Conservation (phyloP, 2,329 filamentous ascomycete species). For the Diaporthe batatas region DNA sequence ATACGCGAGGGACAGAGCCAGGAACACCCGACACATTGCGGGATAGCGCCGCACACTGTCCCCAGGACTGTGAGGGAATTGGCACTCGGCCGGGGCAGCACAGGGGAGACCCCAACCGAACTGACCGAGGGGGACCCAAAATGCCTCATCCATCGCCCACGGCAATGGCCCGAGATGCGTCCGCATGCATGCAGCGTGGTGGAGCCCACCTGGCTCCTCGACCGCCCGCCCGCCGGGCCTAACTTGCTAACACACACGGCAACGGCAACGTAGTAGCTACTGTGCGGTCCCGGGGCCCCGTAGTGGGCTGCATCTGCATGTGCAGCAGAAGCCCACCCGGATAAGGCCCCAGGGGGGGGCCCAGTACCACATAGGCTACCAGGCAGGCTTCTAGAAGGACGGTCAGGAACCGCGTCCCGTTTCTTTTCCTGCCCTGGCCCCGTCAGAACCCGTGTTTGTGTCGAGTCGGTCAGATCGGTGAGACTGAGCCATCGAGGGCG, state of each 20-base stretch:
- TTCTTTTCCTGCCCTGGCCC: background rate
- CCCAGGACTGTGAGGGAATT: conserved; percentile 35
- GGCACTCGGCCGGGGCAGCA: conserved; percentile 10
- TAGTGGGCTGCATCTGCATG: conserved; percentile 31
- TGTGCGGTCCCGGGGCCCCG: conserved; percentile 31
- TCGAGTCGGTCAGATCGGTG: conserved; percentile 23
- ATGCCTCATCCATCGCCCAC: conserved; percentile 25
- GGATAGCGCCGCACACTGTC: conserved; percentile 17
- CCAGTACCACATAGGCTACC: conserved; percentile 11
- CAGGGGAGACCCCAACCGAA: background rate
- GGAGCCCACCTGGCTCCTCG: background rate
- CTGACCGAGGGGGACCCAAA: background rate
- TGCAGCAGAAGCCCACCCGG: conserved; percentile 23
- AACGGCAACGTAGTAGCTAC: no score
- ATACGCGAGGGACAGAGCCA: background rate
- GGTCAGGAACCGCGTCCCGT: background rate
- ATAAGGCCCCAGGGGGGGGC: background rate
- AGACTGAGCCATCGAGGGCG: conserved; percentile 6
- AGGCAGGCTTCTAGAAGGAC: conserved; percentile 31
- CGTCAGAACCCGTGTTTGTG: background rate
- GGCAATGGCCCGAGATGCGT: conserved; percentile 34
- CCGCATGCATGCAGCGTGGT: conserved; percentile 24
- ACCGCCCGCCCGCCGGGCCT: conserved; percentile 12
- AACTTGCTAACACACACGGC: no score
- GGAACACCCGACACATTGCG: background rate